phyloP scores from a whole-genome alignment of 768 basidiomycete species.

The Boletus rufocinnamomeus region DNA sequence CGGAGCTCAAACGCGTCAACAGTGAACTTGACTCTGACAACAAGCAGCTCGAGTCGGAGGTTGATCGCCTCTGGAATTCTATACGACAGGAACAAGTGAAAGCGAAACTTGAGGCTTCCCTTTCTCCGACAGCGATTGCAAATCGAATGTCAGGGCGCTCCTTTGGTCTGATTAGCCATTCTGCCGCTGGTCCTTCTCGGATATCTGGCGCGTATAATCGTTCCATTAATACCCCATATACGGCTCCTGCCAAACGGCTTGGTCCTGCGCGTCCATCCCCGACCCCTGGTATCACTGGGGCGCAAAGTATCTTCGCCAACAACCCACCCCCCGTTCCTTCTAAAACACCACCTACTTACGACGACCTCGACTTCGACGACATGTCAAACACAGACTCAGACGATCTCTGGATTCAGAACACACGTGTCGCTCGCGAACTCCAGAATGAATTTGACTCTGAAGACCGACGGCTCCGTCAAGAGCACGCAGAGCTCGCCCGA shows the following conservation, averaged over 20 bases:
- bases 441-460: constrained; percentile 46
- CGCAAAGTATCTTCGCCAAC: constrained; percentile 29
- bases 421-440: constrained; percentile 28
- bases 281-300: constrained; percentile 2
- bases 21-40: constrained; percentile 27
- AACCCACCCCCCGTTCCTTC: constrained; percentile 29
- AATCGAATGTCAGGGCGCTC: neutral
- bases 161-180: constrained; percentile 17
- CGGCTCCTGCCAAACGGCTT: neutral
- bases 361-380: constrained; percentile 14
- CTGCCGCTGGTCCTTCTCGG: constrained; percentile 30
- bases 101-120: neutral
- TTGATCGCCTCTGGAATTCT: constrained; percentile 14
- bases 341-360: constrained; percentile 8
- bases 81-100: constrained; percentile 19
- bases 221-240: neutral
- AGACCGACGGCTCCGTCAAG: constrained; percentile 37
- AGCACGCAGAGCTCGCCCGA: constrained; percentile 34
- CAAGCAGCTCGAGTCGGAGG: constrained; percentile 29
- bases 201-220: neutral
- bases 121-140: neutral
- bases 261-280: neutral
- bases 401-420: constrained; percentile 5
- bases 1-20: constrained; percentile 39
- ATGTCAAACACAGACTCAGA: neutral